Evolutionary conservation across 805 yeast species (phyloP).

Genomic region (Saccharomycopsis babjevae): DNA sequence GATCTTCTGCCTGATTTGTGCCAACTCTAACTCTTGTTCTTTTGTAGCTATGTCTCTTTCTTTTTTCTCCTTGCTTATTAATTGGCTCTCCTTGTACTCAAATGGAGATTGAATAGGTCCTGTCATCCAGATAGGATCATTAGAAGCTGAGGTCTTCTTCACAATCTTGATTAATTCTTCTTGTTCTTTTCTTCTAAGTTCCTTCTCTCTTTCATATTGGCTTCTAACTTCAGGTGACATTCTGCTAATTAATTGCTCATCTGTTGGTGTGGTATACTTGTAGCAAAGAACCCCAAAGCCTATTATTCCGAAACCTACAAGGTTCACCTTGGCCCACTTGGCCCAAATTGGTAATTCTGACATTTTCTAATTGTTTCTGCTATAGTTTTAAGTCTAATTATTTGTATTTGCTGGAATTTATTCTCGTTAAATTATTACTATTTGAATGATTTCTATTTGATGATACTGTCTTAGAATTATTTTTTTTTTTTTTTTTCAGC

Average conservation of each 20-base stretch:
- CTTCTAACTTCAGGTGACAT: conserved; percentile 78
- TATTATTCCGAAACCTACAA: conserved; percentile 55
- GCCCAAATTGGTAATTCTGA: conserved; percentile 28
- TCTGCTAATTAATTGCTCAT: conserved; percentile 61
- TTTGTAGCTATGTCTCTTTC: conserved; percentile 39
- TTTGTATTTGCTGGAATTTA: not conserved
- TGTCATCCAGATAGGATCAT: conserved; percentile 78
- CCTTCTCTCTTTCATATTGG: conserved; percentile 58
- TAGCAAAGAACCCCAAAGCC: conserved; percentile 63
- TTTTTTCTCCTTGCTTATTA: conserved; percentile 35
- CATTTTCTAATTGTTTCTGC: not conserved
- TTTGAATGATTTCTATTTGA: no score
- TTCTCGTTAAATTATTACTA: not conserved
- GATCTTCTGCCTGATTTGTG: conserved; percentile 30
- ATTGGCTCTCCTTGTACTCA: conserved; percentile 31
- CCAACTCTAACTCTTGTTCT: conserved; percentile 33
- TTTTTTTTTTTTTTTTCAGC: no score
- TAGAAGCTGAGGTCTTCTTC: conserved; percentile 48
- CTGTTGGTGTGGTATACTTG: conserved; percentile 76
- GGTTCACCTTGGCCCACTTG: conserved; percentile 49
- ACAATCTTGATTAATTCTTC: conserved; percentile 60
- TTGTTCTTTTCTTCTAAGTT: conserved; percentile 57
- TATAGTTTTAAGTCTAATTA: not conserved
- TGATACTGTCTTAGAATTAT: no score
- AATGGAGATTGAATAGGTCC: conserved; percentile 63